Evolutionary conservation across 345 rosid genomes (phyloP).

Genomic region (Cochlearia excelsa): DNA sequence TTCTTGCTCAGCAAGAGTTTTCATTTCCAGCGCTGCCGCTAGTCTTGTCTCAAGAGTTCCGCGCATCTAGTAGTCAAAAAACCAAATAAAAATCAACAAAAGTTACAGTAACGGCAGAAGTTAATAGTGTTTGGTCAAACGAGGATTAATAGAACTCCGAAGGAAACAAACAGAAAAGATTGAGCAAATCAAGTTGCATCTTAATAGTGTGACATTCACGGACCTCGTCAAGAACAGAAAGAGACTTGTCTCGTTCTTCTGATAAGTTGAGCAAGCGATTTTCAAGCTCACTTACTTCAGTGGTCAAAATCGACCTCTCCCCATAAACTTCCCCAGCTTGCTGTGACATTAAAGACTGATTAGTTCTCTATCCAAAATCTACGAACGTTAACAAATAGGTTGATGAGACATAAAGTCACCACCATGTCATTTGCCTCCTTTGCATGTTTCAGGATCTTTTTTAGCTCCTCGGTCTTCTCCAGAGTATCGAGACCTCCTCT

Average conservation of each 20-base stretch:
- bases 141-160: not conserved
- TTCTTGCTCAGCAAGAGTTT: constrained; percentile 58
- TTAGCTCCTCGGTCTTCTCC: constrained; percentile 58
- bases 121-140: not conserved
- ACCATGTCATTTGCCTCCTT: constrained; percentile 87
- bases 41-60: constrained; percentile 54
- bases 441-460: constrained; percentile 56
- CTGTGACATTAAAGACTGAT: constrained; percentile 39
- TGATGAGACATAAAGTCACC: constrained; percentile 4
- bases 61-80: constrained; percentile 45
- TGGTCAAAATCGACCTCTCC: constrained; percentile 76
- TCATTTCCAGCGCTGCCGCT: constrained; percentile 51
- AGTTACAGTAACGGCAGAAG: not conserved
- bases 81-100: not conserved
- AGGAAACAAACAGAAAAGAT: not conserved
- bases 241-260: constrained; percentile 76
- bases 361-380: not conserved
- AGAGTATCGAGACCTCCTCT: constrained; percentile 55
- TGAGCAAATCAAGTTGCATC: not conserved
- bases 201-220: not conserved
- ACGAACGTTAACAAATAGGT: not conserved
- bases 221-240: constrained; percentile 79
- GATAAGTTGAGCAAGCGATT: constrained; percentile 60
- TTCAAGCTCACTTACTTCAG: constrained; percentile 85
- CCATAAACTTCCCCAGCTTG: constrained; percentile 95